Percentiles rank a stretch among this genome's conserved stretches.
Conservation (phyloP, 2,329 filamentous ascomycete genomes). For the Nemania bipapillata region DNA sequence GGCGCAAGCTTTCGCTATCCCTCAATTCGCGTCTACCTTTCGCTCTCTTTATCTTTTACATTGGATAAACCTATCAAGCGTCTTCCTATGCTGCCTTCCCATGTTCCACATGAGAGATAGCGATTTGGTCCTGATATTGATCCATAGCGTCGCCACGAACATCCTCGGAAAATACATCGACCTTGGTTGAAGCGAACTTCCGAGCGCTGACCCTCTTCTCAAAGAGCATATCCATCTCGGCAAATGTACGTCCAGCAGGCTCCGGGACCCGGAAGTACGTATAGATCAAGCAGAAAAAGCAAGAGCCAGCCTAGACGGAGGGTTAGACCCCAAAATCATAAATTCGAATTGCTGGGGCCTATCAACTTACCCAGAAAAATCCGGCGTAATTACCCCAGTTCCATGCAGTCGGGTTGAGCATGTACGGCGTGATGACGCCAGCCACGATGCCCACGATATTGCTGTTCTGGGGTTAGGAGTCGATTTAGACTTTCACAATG, state of each 20-base stretch:
- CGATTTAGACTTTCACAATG: background rate
- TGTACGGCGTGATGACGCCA: conserved; percentile 86
- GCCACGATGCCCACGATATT: conserved; percentile 85
- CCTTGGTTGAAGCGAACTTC: conserved; percentile 72
- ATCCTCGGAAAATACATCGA: conserved; percentile 66
- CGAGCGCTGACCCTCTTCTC: conserved; percentile 76
- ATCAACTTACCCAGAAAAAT: conserved; percentile 77
- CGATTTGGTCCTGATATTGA: conserved; percentile 59
- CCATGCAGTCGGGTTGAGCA: conserved; percentile 89
- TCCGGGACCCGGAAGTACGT: conserved; percentile 85
- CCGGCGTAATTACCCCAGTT: conserved; percentile 88
- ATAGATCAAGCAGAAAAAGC: conserved; percentile 83
- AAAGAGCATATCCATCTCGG: conserved; percentile 86
- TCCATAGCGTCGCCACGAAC: conserved; percentile 62
- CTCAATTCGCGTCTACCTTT: background rate
- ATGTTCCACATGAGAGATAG: conserved; percentile 45
- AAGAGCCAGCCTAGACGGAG: conserved; percentile 70
- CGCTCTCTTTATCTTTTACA: background rate
- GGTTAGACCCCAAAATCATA: conserved; percentile 21
- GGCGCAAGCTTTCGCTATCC: background rate
- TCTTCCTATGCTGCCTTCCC: conserved; percentile 17
- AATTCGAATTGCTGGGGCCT: background rate
- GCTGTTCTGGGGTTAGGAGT: conserved; percentile 53
- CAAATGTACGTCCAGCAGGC: conserved; percentile 81
- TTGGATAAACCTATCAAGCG: background rate